Evolutionary conservation across 2,329 filamentous ascomycete species (phyloP), one percentile per base, ranked within the genome.

Genomic region (Trichoderma sp.): DNA sequence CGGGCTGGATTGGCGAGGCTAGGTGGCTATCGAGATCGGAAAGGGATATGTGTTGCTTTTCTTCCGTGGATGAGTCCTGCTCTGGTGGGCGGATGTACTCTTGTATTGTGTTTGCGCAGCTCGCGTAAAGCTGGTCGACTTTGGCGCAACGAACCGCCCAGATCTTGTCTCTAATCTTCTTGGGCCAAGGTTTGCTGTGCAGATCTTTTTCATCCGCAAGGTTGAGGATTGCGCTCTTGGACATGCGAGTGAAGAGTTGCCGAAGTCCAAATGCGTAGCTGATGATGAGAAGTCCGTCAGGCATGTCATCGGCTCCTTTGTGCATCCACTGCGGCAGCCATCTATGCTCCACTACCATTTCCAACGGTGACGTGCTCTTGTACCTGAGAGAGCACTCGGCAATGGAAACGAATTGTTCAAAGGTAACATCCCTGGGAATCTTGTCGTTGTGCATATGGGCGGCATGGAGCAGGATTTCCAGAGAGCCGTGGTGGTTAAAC

Each of bases 321-420:
- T 87, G 85, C 78, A 87, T 83, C 88, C 88, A 90, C 60, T 87
- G 84, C 1, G 87, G 87, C 21, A 90, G 78, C 88, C 88, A 90
- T 50, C 83, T 78, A 76, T 88, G 85, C 76, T 89, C 87, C 5
- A 90, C 88, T 8, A 86, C 79, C 6, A 87, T 77, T 75, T 89
- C 88, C 0, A 90, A 79, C 0, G 89, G 88, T 0, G 86, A 85
- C 0, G 88, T 89, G 80, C 88, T 87, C 72, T 84, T 86, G 77
- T 89, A 90, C 38, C 84, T 83, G 77, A 88, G 81, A 66, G 84
- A 89, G 21, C 85, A 86, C 75, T 89, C 86, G 0, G 88, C 87
- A 69, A 90, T 85, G 29, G 87, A 87, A 11, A 89, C 86, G 75
- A 90, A 89, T 64, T 85, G 84, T 27, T 85, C 83, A 75, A 89